phyloP scores from a whole-genome alignment of 1,284 basidiomycete species.

The Ceratobasidium sp. region DNA sequence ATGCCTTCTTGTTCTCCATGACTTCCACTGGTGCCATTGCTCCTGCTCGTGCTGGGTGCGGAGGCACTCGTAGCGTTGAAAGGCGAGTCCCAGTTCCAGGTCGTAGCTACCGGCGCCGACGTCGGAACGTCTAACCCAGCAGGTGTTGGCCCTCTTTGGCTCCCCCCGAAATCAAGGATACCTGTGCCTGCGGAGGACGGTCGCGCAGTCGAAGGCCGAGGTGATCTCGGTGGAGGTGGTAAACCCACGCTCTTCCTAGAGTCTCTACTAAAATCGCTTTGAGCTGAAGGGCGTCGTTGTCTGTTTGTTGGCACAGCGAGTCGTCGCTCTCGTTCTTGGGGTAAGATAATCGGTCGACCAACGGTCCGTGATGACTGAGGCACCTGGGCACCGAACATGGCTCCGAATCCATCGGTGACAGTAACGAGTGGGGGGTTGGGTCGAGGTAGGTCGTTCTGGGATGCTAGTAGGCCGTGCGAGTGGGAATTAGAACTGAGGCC shows the following conservation, averaged over 20 bases:
- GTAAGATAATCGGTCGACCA: constrained; percentile 28
- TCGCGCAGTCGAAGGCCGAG: constrained; percentile 25
- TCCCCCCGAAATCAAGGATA: neutral
- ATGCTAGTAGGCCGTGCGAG: neutral
- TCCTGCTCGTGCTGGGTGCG: neutral
- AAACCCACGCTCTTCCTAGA: constrained; percentile 4
- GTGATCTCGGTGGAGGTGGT: constrained; percentile 29
- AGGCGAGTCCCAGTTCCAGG: constrained; percentile 31
- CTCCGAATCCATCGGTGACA: constrained; percentile 22
- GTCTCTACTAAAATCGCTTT: neutral
- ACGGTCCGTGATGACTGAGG: neutral
- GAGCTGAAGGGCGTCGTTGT: neutral
- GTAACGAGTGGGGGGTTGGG: constrained; percentile 15
- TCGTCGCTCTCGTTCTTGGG: constrained; percentile 20
- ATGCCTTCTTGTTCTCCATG: neutral
- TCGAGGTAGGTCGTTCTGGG: neutral
- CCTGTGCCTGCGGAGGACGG: constrained; percentile 12
- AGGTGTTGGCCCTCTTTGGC: neutral
- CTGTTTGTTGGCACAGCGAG: neutral
- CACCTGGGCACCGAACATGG: constrained; percentile 36
- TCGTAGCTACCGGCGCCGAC: neutral
- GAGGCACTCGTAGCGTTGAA: neutral
- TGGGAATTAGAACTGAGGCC: constrained; percentile 14
- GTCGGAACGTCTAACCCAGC: neutral
- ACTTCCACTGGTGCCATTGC: neutral